phyloP scores from a whole-genome alignment of 257 asterid species.

The Fraxinus americana region DNA sequence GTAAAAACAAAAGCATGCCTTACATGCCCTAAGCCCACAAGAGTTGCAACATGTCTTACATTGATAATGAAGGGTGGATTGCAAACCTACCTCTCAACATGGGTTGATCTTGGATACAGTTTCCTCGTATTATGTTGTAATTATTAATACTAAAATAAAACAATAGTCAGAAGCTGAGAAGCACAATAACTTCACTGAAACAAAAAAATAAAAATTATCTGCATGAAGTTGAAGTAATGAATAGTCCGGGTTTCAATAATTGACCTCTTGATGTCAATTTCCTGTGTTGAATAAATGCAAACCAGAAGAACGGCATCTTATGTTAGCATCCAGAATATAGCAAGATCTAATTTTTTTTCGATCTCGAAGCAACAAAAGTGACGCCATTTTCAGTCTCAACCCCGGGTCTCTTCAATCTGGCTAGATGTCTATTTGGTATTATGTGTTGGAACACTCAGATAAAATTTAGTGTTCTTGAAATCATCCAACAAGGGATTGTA shows the following conservation, averaged over 20 bases:
- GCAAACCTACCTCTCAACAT: conserved; percentile 26
- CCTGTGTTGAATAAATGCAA: not conserved
- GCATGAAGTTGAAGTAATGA: no score
- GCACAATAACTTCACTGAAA: not conserved
- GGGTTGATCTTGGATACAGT: not conserved
- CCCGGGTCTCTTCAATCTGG: not conserved
- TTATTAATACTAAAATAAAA: not conserved
- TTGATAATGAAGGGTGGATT: conserved; percentile 52
- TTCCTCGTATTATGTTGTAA: not conserved
- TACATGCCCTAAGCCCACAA: conserved; percentile 12
- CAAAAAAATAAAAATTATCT: no score
- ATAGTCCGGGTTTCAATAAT: no score
- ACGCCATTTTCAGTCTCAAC: not conserved
- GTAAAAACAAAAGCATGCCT: no score
- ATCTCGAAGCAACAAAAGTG: not conserved
- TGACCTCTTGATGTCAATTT: not conserved
- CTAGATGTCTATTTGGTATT: conserved; percentile 57
- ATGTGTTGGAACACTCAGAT: conserved; percentile 93
- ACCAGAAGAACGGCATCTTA: not conserved
- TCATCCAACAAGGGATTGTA: conserved; percentile 96
- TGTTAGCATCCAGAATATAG: not conserved
- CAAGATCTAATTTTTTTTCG: not conserved
- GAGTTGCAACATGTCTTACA: conserved; percentile 34
- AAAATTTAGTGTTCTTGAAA: conserved; percentile 92
- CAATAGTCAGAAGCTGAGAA: not conserved